Evolutionary conservation across 2,329 filamentous ascomycete species (phyloP).

Genomic region (Calonectria fujianensis): DNA sequence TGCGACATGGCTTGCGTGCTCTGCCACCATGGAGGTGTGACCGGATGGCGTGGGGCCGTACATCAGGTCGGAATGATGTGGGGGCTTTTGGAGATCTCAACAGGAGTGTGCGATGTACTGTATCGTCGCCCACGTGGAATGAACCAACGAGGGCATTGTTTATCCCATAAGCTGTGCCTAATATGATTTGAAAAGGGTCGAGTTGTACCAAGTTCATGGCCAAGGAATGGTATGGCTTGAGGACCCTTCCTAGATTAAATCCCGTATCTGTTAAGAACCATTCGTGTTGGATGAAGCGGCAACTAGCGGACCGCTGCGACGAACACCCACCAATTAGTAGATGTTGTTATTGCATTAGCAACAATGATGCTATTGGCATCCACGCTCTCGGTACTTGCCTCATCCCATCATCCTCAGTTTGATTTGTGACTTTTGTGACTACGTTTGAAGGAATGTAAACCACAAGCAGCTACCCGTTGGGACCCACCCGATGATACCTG

Average conservation of each 20-base stretch:
- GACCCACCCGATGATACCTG: constrained; percentile 1
- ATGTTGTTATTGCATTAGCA: not conserved
- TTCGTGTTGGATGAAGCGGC: not conserved
- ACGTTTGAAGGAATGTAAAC: not conserved
- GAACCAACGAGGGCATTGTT: not conserved
- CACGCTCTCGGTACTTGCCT: not conserved
- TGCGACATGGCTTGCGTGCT: constrained; percentile 31
- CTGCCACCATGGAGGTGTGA: constrained; percentile 14
- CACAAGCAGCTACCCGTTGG: not conserved
- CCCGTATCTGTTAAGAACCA: not conserved
- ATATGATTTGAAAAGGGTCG: not conserved
- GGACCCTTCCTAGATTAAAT: not conserved
- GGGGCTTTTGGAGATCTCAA: not conserved
- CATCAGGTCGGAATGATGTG: not conserved
- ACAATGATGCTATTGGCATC: not conserved
- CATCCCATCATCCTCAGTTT: not conserved
- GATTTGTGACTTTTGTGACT: not conserved
- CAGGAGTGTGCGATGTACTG: not conserved
- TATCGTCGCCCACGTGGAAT: not conserved
- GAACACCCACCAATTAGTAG: not conserved
- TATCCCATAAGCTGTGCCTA: not conserved
- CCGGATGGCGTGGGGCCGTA: constrained; percentile 8
- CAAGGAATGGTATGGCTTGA: not conserved
- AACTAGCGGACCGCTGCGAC: not conserved
- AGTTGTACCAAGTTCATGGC: not conserved